Base-by-base conservation (phyloP, 768 basidiomycete species). In the Kwoniella heveanensis region DNA sequence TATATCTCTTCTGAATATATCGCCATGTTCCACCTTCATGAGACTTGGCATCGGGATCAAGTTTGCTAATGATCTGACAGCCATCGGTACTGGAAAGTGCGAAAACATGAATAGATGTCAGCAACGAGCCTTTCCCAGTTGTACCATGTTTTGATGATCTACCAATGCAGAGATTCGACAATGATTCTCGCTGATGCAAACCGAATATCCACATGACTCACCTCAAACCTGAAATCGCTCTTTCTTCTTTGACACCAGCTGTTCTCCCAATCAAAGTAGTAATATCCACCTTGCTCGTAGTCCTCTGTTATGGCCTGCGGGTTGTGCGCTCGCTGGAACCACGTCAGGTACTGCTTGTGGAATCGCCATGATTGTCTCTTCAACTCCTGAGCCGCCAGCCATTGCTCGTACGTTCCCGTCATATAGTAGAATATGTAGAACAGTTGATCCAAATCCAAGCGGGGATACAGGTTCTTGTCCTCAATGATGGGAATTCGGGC, bases 351-450 rank as follows among this genome's bases (percentile, higher is more conserved):
- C 82, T 98, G 97, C 65, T 97, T 91, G 80, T 99, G 96, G 84
- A 98, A 99, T 53, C 96, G 88, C 96, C 96, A 99, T 44, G 92
- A 93, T 78, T 97, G 95, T 54, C 90, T 86, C 83, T 98, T 98
- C 68, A 99, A 84, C 81, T 99, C 96, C 77, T 91, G 92, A 5
- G 96, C 96, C 1, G 96, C 94, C 54, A 97, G 87, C 80, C 88
- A 95, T 81, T 99, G 96, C 79, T 94, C 92, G 83, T 98, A 98
- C 70, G 95, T 96, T 62, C 94, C 94, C 12, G 93, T 92, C 54
- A 90, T 86, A 82, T 91, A 98, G 83, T 99, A 99, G 82, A 99
- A 99, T 74, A 98, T 90, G 82, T 93, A 99, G 82, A 99, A 98
- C 10, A 98, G 83, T 21, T 95, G 97, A 82, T 99, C 96, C 53